phyloP scores from a whole-genome alignment of 1,284 basidiomycete genomes.

The Ustilago xerochloae region DNA sequence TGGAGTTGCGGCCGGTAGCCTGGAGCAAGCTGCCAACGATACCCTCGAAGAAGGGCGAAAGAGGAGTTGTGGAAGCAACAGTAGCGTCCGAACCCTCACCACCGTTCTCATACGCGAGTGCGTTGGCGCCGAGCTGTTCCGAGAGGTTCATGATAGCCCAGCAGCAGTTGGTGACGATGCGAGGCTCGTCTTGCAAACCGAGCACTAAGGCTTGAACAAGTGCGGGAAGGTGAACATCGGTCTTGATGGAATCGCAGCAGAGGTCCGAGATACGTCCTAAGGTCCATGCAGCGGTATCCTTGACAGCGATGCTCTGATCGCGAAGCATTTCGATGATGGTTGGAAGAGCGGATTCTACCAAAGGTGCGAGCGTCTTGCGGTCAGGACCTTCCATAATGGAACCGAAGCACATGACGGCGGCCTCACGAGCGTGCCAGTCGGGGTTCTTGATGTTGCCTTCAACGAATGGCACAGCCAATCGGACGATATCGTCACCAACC shows the following conservation, averaged over 20 bases:
- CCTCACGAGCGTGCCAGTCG: constrained; percentile 96
- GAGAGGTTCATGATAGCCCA: constrained; percentile 93
- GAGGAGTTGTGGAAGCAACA: constrained; percentile 70
- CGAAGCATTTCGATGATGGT: constrained; percentile 95
- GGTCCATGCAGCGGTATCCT: constrained; percentile 98
- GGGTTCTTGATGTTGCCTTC: constrained; percentile 89
- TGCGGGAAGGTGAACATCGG: constrained; percentile 86
- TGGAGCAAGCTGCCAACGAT: constrained; percentile 59
- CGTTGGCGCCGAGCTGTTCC: constrained; percentile 60
- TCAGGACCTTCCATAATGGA: constrained; percentile 97
- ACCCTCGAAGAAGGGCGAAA: constrained; percentile 90
- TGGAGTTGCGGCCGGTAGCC: constrained; percentile 75
- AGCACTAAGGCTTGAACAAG: constrained; percentile 85
- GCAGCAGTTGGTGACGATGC: constrained; percentile 93
- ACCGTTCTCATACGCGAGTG: constrained; percentile 68
- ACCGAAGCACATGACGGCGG: constrained; percentile 97
- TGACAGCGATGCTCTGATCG: constrained; percentile 85
- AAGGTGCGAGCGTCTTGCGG: constrained; percentile 83
- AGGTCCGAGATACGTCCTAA: constrained; percentile 94
- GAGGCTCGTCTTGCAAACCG: constrained; percentile 82
- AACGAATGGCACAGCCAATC: constrained; percentile 95
- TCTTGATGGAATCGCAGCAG: constrained; percentile 86
- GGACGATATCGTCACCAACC: constrained; percentile 89
- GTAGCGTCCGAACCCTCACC: constrained; percentile 72
- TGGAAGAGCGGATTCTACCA: constrained; percentile 93